phyloP scores from a whole-genome alignment of 257 asterid species.

The Coffea canephora region DNA sequence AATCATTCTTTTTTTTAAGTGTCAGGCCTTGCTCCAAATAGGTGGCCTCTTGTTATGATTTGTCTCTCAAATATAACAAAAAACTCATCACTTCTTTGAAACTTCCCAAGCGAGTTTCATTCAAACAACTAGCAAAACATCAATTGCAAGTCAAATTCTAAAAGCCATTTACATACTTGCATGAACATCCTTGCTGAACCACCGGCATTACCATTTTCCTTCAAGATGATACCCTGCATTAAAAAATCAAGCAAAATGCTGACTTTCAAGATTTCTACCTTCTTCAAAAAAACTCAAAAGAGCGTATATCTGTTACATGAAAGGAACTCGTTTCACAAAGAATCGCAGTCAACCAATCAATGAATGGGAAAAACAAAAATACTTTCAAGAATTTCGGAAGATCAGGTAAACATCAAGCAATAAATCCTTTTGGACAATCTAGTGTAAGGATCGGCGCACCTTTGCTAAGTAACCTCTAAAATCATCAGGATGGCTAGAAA shows the following conservation, averaged over 20 bases:
- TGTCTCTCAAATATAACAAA: neutral
- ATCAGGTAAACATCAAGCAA: neutral
- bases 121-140: neutral
- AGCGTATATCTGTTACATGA: neutral
- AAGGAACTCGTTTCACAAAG: neutral
- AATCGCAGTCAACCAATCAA: neutral
- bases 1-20: too few relatives aligned
- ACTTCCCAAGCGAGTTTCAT: neutral
- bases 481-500: conserved; percentile 76
- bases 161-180: conserved; percentile 49
- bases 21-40: neutral
- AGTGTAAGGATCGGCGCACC: conserved; percentile 39
- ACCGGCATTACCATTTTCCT: conserved; percentile 73
- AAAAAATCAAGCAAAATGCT: conserved; percentile 5
- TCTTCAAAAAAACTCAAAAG: neutral
- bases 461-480: conserved; percentile 96
- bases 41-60: neutral
- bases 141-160: neutral
- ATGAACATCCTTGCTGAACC: conserved; percentile 99
- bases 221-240: conserved; percentile 82
- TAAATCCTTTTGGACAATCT: neutral
- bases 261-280: neutral
- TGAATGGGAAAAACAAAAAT: neutral
- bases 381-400: neutral
- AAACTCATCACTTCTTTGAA: neutral